Evolutionary conservation across 2,329 filamentous ascomycete species (phyloP).

Genomic region (Penicillium polonicum): DNA sequence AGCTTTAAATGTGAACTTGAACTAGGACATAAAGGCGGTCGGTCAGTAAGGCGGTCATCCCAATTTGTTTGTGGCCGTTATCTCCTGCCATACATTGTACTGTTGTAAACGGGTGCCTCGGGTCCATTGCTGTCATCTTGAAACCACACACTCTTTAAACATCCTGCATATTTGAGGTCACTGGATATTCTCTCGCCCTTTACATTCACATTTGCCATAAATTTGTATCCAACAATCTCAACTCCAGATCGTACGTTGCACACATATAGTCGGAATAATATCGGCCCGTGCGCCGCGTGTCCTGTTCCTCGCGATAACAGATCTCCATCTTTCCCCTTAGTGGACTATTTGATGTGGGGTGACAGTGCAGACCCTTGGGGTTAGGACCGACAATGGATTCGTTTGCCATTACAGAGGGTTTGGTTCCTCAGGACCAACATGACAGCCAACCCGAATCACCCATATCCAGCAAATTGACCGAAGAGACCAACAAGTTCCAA

Average conservation of each 20-base stretch:
- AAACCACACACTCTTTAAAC: not conserved
- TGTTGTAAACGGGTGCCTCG: not conserved
- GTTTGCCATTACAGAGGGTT: conserved; percentile 44
- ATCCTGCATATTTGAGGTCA: not conserved
- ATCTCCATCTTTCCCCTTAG: conserved; percentile 19
- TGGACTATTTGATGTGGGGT: conserved; percentile 29
- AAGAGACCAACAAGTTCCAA: conserved; percentile 89
- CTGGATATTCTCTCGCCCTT: not conserved
- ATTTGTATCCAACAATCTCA: not conserved
- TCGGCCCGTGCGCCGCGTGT: conserved; percentile 36
- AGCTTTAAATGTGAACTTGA: not conserved
- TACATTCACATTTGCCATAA: not conserved
- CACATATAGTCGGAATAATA: conserved; percentile 32
- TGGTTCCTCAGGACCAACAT: conserved; percentile 34
- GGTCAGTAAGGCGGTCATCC: not conserved
- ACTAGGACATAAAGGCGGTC: not conserved
- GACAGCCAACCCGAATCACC: conserved; percentile 25
- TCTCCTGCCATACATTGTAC: not conserved
- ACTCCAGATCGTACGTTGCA: not conserved
- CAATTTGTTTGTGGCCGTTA: not conserved
- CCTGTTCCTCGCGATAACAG: conserved; percentile 22
- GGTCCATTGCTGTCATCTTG: not conserved
- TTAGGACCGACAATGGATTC: conserved; percentile 41
- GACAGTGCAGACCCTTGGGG: conserved; percentile 16
- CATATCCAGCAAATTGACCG: conserved; percentile 38